Percentiles rank a stretch among this genome's conserved stretches.
phyloP scores from a whole-genome alignment of 768 basidiomycete genomes.

The Naganishia onofrii region DNA sequence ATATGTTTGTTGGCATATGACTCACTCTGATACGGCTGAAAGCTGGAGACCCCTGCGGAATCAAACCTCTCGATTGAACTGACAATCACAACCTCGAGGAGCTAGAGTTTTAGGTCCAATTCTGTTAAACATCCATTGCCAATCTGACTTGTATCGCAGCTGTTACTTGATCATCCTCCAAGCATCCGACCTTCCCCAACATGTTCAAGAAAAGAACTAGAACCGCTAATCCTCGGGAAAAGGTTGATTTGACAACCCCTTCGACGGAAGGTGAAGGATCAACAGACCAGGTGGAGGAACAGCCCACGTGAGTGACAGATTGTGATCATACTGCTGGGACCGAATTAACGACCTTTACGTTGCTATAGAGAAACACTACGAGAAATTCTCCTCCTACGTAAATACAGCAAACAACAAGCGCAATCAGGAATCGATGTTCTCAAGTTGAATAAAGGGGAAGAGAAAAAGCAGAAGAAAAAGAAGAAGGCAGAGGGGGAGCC shows the following conservation, averaged over 20 bases:
- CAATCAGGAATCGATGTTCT: constrained; percentile 73
- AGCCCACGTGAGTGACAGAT: constrained; percentile 36
- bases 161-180: not conserved
- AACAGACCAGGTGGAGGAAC: constrained; percentile 40
- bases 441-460: constrained; percentile 79
- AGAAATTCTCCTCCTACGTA: constrained; percentile 80
- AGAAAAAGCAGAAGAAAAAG: constrained; percentile 61
- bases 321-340: not conserved
- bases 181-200: not conserved
- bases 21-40: not conserved
- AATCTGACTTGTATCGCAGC: constrained; percentile 2
- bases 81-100: not conserved
- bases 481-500: constrained; percentile 58
- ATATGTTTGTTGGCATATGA: constrained; percentile 1
- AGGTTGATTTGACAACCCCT: constrained; percentile 28
- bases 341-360: constrained; percentile 42
- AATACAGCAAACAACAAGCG: constrained; percentile 66
- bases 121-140: not conserved
- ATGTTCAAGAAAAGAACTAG: constrained; percentile 55
- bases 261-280: constrained; percentile 4
- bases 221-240: constrained; percentile 46
- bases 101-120: not conserved
- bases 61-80: constrained; percentile 5
- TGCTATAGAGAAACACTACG: constrained; percentile 56
- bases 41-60: not conserved